Percentiles rank a stretch among this genome's conserved stretches.
These are phyloP conservation scores for Mortierella sp. DNA, from an alignment of 371 early-diverging fungal species.

Conservation along the genomic window DNA sequence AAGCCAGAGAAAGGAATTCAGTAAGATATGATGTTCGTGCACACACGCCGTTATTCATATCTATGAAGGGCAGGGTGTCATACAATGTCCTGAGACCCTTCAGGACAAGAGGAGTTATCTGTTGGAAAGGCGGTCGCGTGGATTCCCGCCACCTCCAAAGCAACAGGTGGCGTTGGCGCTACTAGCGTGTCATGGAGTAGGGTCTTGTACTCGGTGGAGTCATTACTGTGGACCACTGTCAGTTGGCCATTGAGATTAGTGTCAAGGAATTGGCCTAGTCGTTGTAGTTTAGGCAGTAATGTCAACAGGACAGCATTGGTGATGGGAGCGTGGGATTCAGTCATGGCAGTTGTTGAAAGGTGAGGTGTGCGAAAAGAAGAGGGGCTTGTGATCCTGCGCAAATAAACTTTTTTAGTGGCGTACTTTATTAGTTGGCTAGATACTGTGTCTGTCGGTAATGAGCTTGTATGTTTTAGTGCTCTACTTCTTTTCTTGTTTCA, in stretches of 20 bases:
- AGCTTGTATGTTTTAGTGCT: neutral
- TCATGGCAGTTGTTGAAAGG: neutral
- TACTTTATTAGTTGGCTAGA: neutral
- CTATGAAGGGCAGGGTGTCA: neutral
- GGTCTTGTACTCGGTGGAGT: slow-evolving; percentile 28
- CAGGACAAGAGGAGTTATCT: neutral
- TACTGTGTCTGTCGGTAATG: neutral
- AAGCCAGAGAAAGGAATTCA: neutral
- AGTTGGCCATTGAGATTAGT: neutral
- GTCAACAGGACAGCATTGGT: slow-evolving; percentile 40
- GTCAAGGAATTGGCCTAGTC: slow-evolving; percentile 31
- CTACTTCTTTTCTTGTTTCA: slow-evolving; percentile 10
- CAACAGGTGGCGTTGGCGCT: neutral
- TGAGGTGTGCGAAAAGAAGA: neutral
- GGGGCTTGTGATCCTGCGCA: neutral
- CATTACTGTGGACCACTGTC: slow-evolving; percentile 4
- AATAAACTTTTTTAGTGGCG: neutral
- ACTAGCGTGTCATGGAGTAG: slow-evolving; percentile 38
- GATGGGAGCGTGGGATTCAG: slow-evolving; percentile 11
- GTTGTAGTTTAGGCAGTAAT: slow-evolving; percentile 25
- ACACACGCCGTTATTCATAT: neutral
- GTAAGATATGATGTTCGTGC: neutral
- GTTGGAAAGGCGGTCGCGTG: slow-evolving; percentile 2
- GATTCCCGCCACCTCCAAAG: neutral
- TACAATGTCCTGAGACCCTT: neutral